Conservation (phyloP, 768 basidiomycete genomes). For the Serendipita sp. region DNA sequence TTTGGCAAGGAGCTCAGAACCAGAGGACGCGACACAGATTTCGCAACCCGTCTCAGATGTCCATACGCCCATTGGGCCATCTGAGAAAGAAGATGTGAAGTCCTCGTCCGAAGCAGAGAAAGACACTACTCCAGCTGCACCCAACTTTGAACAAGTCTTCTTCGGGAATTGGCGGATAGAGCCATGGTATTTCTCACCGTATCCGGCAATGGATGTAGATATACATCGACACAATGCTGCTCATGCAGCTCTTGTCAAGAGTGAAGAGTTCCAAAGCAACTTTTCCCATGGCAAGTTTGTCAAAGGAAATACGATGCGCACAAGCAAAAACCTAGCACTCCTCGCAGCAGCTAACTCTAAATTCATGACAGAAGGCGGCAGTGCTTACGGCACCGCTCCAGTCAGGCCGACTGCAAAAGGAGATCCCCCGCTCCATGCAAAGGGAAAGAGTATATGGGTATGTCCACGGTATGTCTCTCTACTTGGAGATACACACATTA, state of each 20-base stretch:
- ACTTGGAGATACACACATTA: background rate
- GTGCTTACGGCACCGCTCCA: background rate
- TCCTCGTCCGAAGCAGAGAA: background rate
- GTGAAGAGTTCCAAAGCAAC: conserved; percentile 39
- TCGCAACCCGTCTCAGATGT: too few relatives aligned
- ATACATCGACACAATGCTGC: background rate
- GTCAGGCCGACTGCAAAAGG: background rate
- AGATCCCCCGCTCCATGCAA: background rate
- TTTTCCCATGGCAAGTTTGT: conserved; percentile 71
- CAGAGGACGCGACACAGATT: too few relatives aligned
- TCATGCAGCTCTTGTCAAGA: background rate
- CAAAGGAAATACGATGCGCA: conserved; percentile 50
- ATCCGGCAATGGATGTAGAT: conserved; percentile 5
- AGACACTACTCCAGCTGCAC: background rate
- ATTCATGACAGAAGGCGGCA: conserved; percentile 13
- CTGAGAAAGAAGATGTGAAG: too few relatives aligned
- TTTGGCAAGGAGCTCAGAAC: too few relatives aligned
- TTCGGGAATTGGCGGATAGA: conserved; percentile 78
- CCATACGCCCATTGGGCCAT: too few relatives aligned
- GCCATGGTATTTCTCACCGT: conserved; percentile 49
- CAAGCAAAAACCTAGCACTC: conserved; percentile 23
- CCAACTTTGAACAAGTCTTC: conserved; percentile 71
- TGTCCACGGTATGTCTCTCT: conserved; percentile 40
- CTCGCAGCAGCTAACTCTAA: conserved; percentile 13
- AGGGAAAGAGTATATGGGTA: conserved; percentile 40